A percentile compares a stretch with the other conserved stretches of the same genome.
phyloP scores from a whole-genome alignment of 2,329 filamentous ascomycete genomes.

The Aspergillus pseudonomiae region DNA sequence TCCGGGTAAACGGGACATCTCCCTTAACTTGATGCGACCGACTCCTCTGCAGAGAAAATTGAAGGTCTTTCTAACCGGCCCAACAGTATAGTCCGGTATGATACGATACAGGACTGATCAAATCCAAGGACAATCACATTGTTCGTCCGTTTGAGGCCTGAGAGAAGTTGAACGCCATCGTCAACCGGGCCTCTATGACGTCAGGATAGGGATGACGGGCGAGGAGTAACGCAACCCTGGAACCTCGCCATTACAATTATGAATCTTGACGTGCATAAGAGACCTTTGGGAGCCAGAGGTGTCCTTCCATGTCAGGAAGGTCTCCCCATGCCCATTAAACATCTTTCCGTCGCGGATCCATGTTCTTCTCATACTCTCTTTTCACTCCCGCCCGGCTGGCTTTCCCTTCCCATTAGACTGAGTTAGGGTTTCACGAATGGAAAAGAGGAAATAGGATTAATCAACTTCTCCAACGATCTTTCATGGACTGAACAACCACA shows the following conservation, averaged over 20 bases:
- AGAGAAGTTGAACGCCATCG: not conserved
- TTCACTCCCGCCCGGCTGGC: not conserved
- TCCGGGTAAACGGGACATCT: not conserved
- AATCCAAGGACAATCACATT: not conserved
- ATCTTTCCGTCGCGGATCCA: not conserved
- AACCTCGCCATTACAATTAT: not conserved
- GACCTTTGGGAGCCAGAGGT: not conserved
- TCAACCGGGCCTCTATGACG: conserved; percentile 11
- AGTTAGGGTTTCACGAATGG: not conserved
- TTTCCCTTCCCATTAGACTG: not conserved
- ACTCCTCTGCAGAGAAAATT: not conserved
- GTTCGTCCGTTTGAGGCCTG: not conserved
- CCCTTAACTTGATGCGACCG: not conserved
- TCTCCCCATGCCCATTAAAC: not conserved
- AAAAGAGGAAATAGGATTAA: not conserved
- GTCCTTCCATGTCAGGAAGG: conserved; percentile 5
- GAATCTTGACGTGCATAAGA: conserved; percentile 3
- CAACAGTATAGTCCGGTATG: not conserved
- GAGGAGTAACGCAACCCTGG: not conserved
- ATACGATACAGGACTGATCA: not conserved
- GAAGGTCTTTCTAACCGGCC: not conserved
- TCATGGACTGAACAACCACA: not conserved
- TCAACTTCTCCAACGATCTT: not conserved
- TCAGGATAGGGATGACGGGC: not conserved
- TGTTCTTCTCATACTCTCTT: not conserved